Evolutionary conservation across 2,329 filamentous ascomycete species (phyloP).

Genomic region (Trichoderma sp.): DNA sequence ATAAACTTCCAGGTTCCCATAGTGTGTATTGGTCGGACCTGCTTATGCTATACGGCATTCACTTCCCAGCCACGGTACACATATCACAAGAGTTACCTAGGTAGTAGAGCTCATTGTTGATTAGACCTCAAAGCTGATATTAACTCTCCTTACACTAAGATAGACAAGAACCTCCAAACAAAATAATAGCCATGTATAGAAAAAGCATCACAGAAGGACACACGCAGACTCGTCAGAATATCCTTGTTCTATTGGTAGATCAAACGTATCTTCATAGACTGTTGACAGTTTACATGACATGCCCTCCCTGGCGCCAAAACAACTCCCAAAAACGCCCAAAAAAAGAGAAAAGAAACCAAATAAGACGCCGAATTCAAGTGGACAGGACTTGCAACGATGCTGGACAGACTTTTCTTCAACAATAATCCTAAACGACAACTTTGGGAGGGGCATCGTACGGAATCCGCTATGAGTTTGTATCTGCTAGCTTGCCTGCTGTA

Average conservation of each 20-base stretch:
- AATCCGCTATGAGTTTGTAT: neutral
- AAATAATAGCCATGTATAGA: neutral
- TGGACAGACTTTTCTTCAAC: conserved; percentile 2
- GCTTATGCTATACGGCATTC: neutral
- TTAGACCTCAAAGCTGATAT: neutral
- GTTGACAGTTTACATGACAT: conserved; percentile 30
- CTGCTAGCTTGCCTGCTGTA: conserved; percentile 6
- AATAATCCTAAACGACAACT: neutral
- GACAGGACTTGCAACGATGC: conserved; percentile 19
- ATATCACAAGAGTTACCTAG: neutral
- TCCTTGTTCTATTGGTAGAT: conserved; percentile 24
- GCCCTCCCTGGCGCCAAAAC: conserved; percentile 27
- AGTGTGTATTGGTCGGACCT: neutral
- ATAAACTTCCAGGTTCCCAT: neutral
- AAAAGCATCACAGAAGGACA: neutral
- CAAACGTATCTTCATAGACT: conserved; percentile 23
- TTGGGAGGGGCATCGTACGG: neutral
- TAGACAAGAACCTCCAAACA: neutral
- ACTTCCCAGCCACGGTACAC: neutral
- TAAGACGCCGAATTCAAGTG: conserved; percentile 26
- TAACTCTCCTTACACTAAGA: neutral
- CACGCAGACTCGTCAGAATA: neutral
- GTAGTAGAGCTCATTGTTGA: neutral
- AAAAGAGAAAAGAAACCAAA: conserved; percentile 21
- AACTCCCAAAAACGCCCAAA: conserved; percentile 33